Percentiles rank a stretch among this genome's conserved stretches.
These are phyloP conservation scores for Apophysomyces trapeziformis DNA, from an alignment of 371 early-diverging fungal species.

Conservation along the genomic window DNA sequence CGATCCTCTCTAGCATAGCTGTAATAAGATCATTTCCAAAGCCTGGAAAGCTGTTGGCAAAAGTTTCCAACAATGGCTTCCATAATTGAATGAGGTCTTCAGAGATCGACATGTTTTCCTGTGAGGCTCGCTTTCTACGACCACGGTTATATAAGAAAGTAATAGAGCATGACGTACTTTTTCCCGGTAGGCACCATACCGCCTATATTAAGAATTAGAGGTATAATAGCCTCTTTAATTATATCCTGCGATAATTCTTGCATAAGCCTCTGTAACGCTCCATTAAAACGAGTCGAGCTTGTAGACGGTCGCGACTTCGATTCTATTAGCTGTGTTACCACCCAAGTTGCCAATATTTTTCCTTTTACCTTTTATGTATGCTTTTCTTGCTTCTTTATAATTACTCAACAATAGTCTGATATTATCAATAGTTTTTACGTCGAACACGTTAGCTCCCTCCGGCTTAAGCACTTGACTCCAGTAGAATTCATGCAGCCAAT, in stretches of 20 bases:
- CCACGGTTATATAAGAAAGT: background rate
- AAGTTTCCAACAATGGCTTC: slow-evolving; percentile 41
- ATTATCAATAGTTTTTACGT: slow-evolving; percentile 14
- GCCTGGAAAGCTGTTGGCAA: slow-evolving; percentile 31
- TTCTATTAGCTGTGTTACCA: background rate
- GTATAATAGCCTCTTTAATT: slow-evolving; percentile 29
- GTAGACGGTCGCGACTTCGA: background rate
- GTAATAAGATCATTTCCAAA: slow-evolving; percentile 36
- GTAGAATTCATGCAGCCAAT: slow-evolving; percentile 54
- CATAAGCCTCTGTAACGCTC: slow-evolving; percentile 18
- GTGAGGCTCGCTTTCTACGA: slow-evolving; percentile 40
- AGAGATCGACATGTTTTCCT: slow-evolving; percentile 35
- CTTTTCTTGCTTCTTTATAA: slow-evolving; percentile 48
- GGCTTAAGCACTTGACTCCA: slow-evolving; percentile 43
- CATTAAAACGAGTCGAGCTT: background rate
- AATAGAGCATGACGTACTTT: slow-evolving; percentile 26
- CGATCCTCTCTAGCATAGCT: slow-evolving; percentile 35
- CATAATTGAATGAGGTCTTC: slow-evolving; percentile 45
- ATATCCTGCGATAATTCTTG: slow-evolving; percentile 18
- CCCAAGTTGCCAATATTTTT: background rate
- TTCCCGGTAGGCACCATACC: slow-evolving; percentile 50
- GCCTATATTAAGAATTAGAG: slow-evolving; percentile 45
- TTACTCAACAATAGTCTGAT: slow-evolving; percentile 31
- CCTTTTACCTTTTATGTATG: slow-evolving; percentile 33
- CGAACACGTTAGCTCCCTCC: slow-evolving; percentile 10